Evolutionary conservation across 2,329 filamentous ascomycete species (phyloP).

Genomic region (Akanthomyces muscarius): DNA sequence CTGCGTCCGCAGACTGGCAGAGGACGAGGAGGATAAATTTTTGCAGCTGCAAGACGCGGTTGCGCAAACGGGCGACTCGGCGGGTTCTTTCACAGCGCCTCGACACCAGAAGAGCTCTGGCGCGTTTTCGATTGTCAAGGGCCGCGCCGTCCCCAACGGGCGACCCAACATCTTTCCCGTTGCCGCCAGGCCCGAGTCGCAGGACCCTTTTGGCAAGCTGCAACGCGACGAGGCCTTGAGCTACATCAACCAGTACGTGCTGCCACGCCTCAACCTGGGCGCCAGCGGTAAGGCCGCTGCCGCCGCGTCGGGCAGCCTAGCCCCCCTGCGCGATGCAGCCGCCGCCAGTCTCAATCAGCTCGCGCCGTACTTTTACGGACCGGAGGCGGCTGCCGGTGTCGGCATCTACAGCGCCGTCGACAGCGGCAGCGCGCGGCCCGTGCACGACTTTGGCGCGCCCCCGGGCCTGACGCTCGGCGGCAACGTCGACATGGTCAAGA

Average conservation of each 20-base stretch:
- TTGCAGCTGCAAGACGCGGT: slow-evolving; percentile 63
- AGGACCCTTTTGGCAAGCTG: slow-evolving; percentile 61
- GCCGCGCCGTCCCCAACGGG: slow-evolving; percentile 61
- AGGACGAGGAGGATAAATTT: slow-evolving; percentile 66
- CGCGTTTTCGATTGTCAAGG: slow-evolving; percentile 60
- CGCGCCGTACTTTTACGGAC: slow-evolving; percentile 53
- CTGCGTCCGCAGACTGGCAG: slow-evolving; percentile 66
- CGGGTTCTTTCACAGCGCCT: slow-evolving; percentile 52
- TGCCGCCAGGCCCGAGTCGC: slow-evolving; percentile 41
- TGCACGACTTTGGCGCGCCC: slow-evolving; percentile 32
- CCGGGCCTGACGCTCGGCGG: slow-evolving; percentile 20
- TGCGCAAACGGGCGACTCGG: slow-evolving; percentile 45
- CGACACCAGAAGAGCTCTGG: slow-evolving; percentile 51
- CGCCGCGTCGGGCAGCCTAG: slow-evolving; percentile 31
- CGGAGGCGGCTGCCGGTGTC: slow-evolving; percentile 41
- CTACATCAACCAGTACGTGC: slow-evolving; percentile 66
- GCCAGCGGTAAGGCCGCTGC: slow-evolving; percentile 39
- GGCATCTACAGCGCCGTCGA: slow-evolving; percentile 40
- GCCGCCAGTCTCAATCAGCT: slow-evolving; percentile 51
- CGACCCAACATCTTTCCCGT: slow-evolving; percentile 58
- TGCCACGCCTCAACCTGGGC: slow-evolving; percentile 55
- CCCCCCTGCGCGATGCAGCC: slow-evolving; percentile 41
- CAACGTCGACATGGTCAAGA: slow-evolving; percentile 30
- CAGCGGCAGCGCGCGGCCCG: slow-evolving; percentile 26
- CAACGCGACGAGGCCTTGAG: slow-evolving; percentile 62